Base-by-base conservation (phyloP, 257 asterid genomes). In the Solanum corneliomulleri region DNA sequence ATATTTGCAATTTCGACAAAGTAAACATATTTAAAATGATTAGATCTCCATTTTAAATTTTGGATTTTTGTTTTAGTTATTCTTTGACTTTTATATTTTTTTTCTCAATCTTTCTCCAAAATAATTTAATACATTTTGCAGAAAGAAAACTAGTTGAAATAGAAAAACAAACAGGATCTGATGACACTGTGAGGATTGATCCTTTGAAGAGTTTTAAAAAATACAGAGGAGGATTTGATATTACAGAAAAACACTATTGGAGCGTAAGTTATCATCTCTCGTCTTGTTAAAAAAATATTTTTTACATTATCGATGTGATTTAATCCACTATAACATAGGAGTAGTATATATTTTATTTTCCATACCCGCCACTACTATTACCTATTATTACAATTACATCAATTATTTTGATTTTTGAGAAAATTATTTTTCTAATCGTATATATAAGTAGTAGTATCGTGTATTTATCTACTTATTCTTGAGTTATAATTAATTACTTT, bases 221-320 rank as follows among this genome's bases (percentile, higher is more conserved):
- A 91, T 96, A 96, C 85, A 93, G 95, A 88, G 98, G 96, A 89
- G 99, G 98, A 5, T 96, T 90, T 87, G 98, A 96, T 56, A 88
- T 96, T 33, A 94, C 94, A 4, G 93, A 93, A 91, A 91, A 89
- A 66, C 92, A 96, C 35, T 96, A 96, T 83, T 96, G 99, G 99
- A 90, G 95, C 89, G 98, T 96, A 92, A 91, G 98, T 92, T 66
- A 81, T 5, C 33, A 52, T 20, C 20, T n/a, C 47, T 45, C 42
- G 12, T 39, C 29, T 41, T 41, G 23, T n/a, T 42, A 12, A 76
- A 8, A 8, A 0, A 7, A 33, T 7, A 9, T 37, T 4, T 37
- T 7, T 69, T 62, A 60, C 13, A 23, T 23, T 60, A 13, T 60
- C 7, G 29, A 60, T 60, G 14, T 7, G 14, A 60, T 60, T 23